Evolutionary conservation across 495 filamentous ascomycete species (phyloP), one percentile per base, ranked within the genome.

Genomic region (Hyaloscypha finlandica): DNA sequence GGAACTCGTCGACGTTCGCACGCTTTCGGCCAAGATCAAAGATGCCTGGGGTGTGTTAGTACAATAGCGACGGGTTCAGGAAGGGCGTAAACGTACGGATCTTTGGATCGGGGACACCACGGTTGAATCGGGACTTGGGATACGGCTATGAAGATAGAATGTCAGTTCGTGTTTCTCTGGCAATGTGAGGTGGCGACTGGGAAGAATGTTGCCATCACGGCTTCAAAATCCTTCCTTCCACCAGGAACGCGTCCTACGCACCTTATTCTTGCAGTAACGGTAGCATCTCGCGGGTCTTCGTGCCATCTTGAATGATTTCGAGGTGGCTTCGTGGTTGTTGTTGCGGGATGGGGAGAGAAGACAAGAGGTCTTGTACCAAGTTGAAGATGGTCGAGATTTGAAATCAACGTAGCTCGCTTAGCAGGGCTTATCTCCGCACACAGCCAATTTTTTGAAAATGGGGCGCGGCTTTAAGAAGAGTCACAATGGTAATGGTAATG

Each of bases 191-290:
- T 63, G 59, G 65, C 59, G 65, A 63, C 30, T 52, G 30, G 20
- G 25, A 25, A 16, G 16, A 31, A 42, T 4, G 30, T 14, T 3
- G 29, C 31, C 30, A 56, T 63, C 64, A 33, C 64, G 57, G 3
- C 52, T 59, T 52, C 58, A 48, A 65, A 66, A 57, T 48, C 31
- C 35, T 32, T 37, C 31, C 48, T n/a, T 39, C 32, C 25, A 42
- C 54, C 67, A 12, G 30, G 30, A 59, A 66, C 62, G 31, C 25
- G 69, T 48, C 25, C 52, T 68, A 86, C 89, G 82, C 80, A 95
- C 92, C 94, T 97, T 97, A 90, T 97, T 97, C 92, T 98, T 98
- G 92, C 95, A 99, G 89, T 99, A 99, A 81, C 95, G 93, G 89
- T 99, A 99, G 84, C 95, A 99, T 84, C 96, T 88, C 74, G 95